Conservation (phyloP, 768 basidiomycete genomes). For the Trametes sanguinea region DNA sequence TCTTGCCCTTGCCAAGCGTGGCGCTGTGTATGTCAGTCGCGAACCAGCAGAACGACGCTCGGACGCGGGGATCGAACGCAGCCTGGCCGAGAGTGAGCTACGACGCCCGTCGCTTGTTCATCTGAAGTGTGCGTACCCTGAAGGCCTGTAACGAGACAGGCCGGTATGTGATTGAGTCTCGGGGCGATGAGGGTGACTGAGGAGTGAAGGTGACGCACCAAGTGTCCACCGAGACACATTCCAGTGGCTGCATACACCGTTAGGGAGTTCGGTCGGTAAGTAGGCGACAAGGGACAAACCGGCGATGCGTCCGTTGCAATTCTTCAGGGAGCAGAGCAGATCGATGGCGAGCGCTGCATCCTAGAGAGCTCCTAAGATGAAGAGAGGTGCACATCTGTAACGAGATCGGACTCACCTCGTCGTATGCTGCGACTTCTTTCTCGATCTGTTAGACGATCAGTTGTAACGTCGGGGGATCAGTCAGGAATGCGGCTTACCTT, state of each 20-base stretch:
- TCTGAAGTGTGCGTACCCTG: slow-evolving; percentile 42
- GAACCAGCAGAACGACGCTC: slow-evolving; percentile 90
- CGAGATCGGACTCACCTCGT: slow-evolving; percentile 59
- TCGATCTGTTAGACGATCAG: slow-evolving; percentile 59
- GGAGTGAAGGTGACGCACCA: slow-evolving; percentile 50
- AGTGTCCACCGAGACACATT: slow-evolving; percentile 88
- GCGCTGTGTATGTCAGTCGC: slow-evolving; percentile 92
- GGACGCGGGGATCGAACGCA: slow-evolving; percentile 82
- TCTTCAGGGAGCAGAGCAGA: slow-evolving; percentile 65
- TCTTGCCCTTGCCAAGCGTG: slow-evolving; percentile 81
- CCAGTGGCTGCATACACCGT: slow-evolving; percentile 61
- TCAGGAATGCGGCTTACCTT: slow-evolving; percentile 51
- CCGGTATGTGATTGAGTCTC: slow-evolving; percentile 19
- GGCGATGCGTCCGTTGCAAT: slow-evolving; percentile 92
- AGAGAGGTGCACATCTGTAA: too few relatives aligned
- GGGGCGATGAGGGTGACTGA: slow-evolving; percentile 37
- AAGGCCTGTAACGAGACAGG: slow-evolving; percentile 43
- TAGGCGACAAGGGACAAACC: slow-evolving; percentile 54
- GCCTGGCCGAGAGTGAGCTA: slow-evolving; percentile 49
- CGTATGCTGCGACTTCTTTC: slow-evolving; percentile 84
- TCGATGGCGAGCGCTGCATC: slow-evolving; percentile 81
- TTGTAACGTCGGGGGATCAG: too few relatives aligned
- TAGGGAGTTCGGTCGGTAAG: slow-evolving; percentile 30
- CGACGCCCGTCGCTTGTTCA: not conserved
- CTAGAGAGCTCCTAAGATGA: slow-evolving; percentile 37